Evolutionary conservation across 208 protist genomes (phyloP).

Genomic region (Trypanosoma theileri): DNA sequence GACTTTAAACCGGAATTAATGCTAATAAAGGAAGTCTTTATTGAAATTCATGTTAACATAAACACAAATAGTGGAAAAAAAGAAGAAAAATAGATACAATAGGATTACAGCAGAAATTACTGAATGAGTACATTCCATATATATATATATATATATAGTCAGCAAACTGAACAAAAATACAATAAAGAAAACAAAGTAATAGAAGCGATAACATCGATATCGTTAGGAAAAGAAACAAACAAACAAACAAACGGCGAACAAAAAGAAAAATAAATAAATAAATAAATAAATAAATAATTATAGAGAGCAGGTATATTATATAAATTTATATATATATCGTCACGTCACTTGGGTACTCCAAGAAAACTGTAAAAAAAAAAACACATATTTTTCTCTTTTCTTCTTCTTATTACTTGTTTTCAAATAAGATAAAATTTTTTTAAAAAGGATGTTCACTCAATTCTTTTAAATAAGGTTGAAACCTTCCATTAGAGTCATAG

Average conservation of each 20-base stretch:
- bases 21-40: slow-evolving; percentile 2
- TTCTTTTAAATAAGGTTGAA: slow-evolving; percentile 31
- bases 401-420: slow-evolving; percentile 11
- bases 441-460: slow-evolving; percentile 38
- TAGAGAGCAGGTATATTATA: neutral
- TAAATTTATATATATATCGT: slow-evolving; percentile 20
- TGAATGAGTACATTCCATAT: neutral
- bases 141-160: neutral
- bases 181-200: slow-evolving; percentile 17
- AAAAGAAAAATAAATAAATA: slow-evolving; percentile 14
- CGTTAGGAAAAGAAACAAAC: neutral
- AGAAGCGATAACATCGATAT: neutral
- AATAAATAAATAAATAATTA: slow-evolving; percentile 1
- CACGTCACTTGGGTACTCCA: too few species aligned
- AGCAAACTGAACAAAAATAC: slow-evolving; percentile 3
- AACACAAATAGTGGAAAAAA: neutral
- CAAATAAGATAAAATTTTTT: neutral
- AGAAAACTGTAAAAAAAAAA: too few species aligned
- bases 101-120: neutral
- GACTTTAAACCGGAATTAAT: neutral
- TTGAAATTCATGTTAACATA: neutral
- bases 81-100: neutral
- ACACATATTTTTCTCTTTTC: neutral
- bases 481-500: slow-evolving; percentile 31
- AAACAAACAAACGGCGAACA: neutral